Percentiles rank a stretch among this genome's conserved stretches.
These are phyloP conservation scores for Phoma sp. DNA, from an alignment of 2,329 filamentous ascomycete genomes.

Conservation along the genomic window DNA sequence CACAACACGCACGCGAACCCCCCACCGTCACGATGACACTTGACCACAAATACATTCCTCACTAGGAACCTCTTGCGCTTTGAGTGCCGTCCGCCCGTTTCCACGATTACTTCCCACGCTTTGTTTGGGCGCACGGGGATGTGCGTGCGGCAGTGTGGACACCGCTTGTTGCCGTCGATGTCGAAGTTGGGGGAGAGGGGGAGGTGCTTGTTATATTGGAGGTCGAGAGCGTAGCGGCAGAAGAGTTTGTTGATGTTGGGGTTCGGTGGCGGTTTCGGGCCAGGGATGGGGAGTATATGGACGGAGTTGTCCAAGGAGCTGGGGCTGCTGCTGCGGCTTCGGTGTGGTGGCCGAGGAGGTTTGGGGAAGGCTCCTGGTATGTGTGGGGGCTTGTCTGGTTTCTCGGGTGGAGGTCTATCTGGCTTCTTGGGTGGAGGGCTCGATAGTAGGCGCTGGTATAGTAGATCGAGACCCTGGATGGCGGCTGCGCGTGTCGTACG, in stretches of 20 bases:
- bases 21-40: conserved; percentile 39
- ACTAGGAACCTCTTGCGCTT: conserved; percentile 33
- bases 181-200: conserved; percentile 37
- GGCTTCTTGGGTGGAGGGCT: conserved; percentile 5
- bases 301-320: background rate
- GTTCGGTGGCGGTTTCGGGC: conserved; percentile 7
- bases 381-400: conserved; percentile 12
- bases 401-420: too few species aligned
- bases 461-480: conserved; percentile 37
- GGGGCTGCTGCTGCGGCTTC: conserved; percentile 14
- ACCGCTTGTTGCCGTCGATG: conserved; percentile 30
- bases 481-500: conserved; percentile 36
- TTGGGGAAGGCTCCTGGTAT: conserved; percentile 31
- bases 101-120: conserved; percentile 41
- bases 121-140: conserved; percentile 31
- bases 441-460: conserved; percentile 39
- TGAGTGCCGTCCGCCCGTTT: conserved; percentile 6
- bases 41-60: conserved; percentile 41
- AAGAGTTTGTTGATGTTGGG: conserved; percentile 27
- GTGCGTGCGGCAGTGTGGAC: conserved; percentile 38
- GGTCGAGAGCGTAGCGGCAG: conserved; percentile 42
- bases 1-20: conserved; percentile 44
- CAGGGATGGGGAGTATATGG: background rate
- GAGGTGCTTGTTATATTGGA: conserved; percentile 31
- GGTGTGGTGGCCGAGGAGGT: conserved; percentile 3